Conservation (phyloP, 208 protist genomes). For the Crithidia sp. region DNA sequence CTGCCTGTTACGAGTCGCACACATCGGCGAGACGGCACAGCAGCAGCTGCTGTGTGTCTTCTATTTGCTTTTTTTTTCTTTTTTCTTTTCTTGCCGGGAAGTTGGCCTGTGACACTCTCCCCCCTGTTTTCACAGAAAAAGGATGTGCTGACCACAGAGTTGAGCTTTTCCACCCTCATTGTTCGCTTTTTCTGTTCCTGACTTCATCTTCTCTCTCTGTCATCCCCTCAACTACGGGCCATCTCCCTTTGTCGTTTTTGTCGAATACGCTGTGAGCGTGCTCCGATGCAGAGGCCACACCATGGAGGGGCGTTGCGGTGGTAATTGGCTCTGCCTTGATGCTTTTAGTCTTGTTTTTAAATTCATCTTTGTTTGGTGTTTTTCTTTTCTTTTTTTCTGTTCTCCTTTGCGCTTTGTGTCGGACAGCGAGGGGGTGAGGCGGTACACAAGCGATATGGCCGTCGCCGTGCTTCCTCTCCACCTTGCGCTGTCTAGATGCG, state of each 20-base stretch:
- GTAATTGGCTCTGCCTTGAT: background rate
- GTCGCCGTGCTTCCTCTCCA: background rate
- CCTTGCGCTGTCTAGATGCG: background rate
- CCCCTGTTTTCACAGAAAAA: background rate
- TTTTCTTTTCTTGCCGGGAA: background rate
- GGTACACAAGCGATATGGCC: background rate
- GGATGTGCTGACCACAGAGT: no score
- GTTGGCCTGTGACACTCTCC: background rate
- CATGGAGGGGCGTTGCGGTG: no score
- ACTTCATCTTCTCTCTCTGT: background rate
- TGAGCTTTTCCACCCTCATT: background rate
- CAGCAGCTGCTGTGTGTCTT: conserved; percentile 7
- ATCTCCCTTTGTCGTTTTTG: no score
- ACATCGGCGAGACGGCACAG: conserved; percentile 5
- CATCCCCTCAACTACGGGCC: background rate
- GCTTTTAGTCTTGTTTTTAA: background rate
- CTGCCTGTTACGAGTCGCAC: conserved; percentile 7
- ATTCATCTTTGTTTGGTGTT: background rate
- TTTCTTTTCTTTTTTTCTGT: conserved; percentile 11
- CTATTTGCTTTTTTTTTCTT: background rate
- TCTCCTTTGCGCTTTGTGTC: background rate
- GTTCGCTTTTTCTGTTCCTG: background rate
- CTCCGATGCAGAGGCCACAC: no score
- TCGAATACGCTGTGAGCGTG: no score
- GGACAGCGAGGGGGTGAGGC: background rate